Percentiles rank a stretch among this genome's conserved stretches.
These are phyloP conservation scores for Dendrobium huoshanense DNA, from an alignment of 106 monocot genomes.

Conservation along the genomic window DNA sequence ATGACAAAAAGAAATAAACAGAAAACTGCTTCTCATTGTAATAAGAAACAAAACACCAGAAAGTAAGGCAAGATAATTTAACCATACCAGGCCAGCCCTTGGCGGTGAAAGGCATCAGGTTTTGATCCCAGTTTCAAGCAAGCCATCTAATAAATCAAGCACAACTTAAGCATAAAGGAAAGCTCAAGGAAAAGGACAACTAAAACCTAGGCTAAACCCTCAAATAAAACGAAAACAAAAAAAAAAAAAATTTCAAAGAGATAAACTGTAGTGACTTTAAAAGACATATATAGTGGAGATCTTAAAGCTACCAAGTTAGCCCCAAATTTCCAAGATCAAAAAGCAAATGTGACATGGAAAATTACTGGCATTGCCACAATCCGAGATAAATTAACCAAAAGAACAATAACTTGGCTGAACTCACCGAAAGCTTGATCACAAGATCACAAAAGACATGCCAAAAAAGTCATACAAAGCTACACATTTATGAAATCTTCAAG, in stretches of 20 bases:
- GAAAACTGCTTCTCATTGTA: not conserved
- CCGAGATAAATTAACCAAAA: not conserved
- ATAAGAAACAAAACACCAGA: constrained; percentile 1
- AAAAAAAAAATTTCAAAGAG: not conserved
- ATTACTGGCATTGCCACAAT: not conserved
- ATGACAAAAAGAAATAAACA: not conserved
- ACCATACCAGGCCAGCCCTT: constrained; percentile 43
- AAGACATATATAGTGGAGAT: not conserved
- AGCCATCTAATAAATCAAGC: constrained; percentile 16
- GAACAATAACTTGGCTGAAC: not conserved
- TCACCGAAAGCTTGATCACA: not conserved
- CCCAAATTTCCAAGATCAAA: not conserved
- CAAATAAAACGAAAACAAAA: not conserved
- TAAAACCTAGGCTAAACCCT: not conserved
- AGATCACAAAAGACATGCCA: not conserved
- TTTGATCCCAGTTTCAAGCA: constrained; percentile 38
- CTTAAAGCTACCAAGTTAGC: not conserved
- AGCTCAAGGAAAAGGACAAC: not conserved
- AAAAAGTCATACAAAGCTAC: not conserved
- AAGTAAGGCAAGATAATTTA: not conserved
- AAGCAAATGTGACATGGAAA: not conserved
- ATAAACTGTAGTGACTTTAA: not conserved
- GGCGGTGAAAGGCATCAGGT: constrained; percentile 26
- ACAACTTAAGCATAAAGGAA: not conserved
- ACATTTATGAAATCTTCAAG: constrained; percentile 1